Evolutionary conservation across 176 grass and related monocot genomes (phyloP), one percentile per base, ranked within the genome.

Genomic region (Juncus inflexus): DNA sequence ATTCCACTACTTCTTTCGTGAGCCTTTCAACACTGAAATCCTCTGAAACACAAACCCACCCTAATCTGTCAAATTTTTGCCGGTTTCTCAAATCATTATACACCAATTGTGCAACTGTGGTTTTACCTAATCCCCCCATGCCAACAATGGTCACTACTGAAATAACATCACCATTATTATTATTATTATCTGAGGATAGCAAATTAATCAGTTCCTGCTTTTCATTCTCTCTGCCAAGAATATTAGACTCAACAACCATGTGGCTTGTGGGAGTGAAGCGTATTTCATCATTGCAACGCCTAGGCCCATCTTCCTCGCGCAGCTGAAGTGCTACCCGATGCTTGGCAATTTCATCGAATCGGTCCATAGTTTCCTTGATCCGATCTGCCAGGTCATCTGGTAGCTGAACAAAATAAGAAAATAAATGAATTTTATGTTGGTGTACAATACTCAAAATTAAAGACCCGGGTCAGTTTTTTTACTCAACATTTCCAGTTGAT

Each of bases 1-100:
- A 19, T 13, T 41, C 38, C 12, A 80, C 63, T 37, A 73, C 69
- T 14, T 58, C 58, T 45, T 1, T 63, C 60, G 51, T 66, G 56
- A 84, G 7, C 6, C 63, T 80, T 13, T 3, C 9, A 28, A 28
- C 19, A 28, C 19, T 28, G 19, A 28, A 28, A 28, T 28, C 19
- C 19, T 28, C 19, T 28, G 19, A 28, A 28, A 28, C 19, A 28
- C 19, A 28, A 28, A 28, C 19, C 19, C 19, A 28, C 19, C 19
- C 19, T 28, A 28, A 28, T 28, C 1, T 28, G 19, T 28, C 19
- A 28, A 28, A 28, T 1, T 28, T 28, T 28, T 28, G 19, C 19
- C 19, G 19, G 19, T 1, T 28, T 1, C 19, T 28, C 19, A 1
- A 28, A 28, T 28, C 19, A 28, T 28, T 28, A 28, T 28, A 28